Base-by-base conservation (phyloP, 2,329 filamentous ascomycete genomes). In the Aspergillus pseudonomiae region DNA sequence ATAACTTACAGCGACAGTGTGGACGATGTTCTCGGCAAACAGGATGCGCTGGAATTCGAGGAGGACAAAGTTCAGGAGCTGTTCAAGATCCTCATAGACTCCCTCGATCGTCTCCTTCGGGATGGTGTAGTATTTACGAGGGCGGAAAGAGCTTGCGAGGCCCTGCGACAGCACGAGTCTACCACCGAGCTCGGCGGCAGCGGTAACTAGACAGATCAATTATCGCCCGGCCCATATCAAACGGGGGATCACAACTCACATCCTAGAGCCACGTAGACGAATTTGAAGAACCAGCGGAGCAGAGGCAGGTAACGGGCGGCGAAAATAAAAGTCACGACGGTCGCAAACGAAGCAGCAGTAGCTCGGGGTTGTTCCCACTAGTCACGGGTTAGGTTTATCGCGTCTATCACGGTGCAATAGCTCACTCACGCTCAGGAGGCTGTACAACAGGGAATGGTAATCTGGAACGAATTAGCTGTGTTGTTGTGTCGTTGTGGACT, bases 371-470 rank as follows among this genome's bases (percentile, higher is more conserved):
- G 87, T 77, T 88, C 86, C 87, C 87, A 89, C 83, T 85, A 65
- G 64, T 48, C 21, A 4, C n/a, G 11, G 16, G 45, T 39, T 46
- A 36, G 53, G 66, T 64, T 59, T 65, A 54, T 57, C 59, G 41
- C 36, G 41, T 41, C 56, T 19, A 30, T 3, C 21, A 36, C n/a
- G 4, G 24, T 52, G 21, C 41, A 19, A n/a, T 57, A 24, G 28
- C 57, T 19, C 48, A 78, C 83, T 76, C 72, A 85, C 84, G 80
- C 86, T 89, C 71, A 90, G 75, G 55, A 89, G 81, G 70, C 85
- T 86, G 78, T 89, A 89, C 78, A 90, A 85, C 79, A 88, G 80
- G 70, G 86, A 89, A 77, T 89, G 88, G 78, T 89, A 89, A 77
- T 88, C 83, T 85, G 59, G 60, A 11, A 59, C 74, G 59, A 72